These are phyloP conservation scores for Cytospora schulzeri DNA, from an alignment of 2,329 filamentous ascomycete genomes.

Conservation along the genomic window DNA sequence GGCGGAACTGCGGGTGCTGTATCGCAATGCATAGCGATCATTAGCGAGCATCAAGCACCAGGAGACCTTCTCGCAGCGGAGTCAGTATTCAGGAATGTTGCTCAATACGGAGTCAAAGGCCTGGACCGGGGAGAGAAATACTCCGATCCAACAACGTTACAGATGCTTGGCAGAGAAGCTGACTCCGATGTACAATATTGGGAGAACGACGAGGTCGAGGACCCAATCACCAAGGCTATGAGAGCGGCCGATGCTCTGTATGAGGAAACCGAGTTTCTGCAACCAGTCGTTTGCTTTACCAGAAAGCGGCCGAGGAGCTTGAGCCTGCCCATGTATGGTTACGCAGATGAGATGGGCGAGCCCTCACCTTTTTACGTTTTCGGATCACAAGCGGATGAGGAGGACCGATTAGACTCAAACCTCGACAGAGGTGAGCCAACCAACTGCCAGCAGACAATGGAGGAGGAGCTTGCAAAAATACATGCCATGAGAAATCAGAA, in stretches of 20 bases:
- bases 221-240: slow-evolving; percentile 59
- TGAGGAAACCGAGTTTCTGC: slow-evolving; percentile 56
- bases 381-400: slow-evolving; percentile 36
- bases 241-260: slow-evolving; percentile 61
- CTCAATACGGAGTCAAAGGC: slow-evolving; percentile 46
- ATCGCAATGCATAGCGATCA: slow-evolving; percentile 54
- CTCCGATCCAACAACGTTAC: slow-evolving; percentile 15
- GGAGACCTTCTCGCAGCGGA: slow-evolving; percentile 55
- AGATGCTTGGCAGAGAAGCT: slow-evolving; percentile 21
- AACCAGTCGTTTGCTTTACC: slow-evolving; percentile 47
- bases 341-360: slow-evolving; percentile 47
- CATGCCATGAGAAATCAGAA: not conserved
- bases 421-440: not conserved
- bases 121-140: slow-evolving; percentile 17
- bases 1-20: slow-evolving; percentile 60
- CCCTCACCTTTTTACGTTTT: slow-evolving; percentile 53
- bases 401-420: not conserved
- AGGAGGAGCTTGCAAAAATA: not conserved
- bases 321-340: slow-evolving; percentile 52
- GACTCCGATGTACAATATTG: slow-evolving; percentile 27
- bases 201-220: slow-evolving; percentile 35
- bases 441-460: not conserved
- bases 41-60: slow-evolving; percentile 54
- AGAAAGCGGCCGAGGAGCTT: slow-evolving; percentile 47
- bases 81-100: slow-evolving; percentile 51